Evolutionary conservation across 768 basidiomycete species (phyloP).

Genomic region (Serendipita sp.): DNA sequence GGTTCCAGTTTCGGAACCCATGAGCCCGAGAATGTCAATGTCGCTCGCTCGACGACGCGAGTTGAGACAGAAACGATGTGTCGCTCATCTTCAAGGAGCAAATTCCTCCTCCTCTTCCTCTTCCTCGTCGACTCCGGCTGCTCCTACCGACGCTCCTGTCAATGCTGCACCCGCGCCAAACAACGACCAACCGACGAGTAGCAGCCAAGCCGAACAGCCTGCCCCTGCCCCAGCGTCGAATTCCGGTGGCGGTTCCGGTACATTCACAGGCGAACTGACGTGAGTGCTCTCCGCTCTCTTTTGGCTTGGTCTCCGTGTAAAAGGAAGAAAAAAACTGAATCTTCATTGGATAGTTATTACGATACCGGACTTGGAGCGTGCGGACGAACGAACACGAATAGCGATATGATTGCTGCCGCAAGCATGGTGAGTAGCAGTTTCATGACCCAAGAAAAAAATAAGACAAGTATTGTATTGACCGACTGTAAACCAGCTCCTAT

Average conservation of each 20-base stretch:
- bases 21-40: background rate
- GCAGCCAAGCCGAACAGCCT: constrained; percentile 8
- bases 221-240: constrained; percentile 7
- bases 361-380: constrained; percentile 47
- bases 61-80: constrained; percentile 13
- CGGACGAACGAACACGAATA: constrained; percentile 37
- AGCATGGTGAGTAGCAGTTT: background rate
- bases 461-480: too few species aligned
- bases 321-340: background rate
- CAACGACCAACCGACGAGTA: constrained; percentile 9
- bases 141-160: constrained; percentile 8
- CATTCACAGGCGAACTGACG: constrained; percentile 25
- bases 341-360: constrained; percentile 35
- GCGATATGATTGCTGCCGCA: background rate
- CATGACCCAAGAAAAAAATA: too few species aligned
- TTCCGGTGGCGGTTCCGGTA: constrained; percentile 2
- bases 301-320: background rate
- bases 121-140: constrained; percentile 9
- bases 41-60: constrained; percentile 2
- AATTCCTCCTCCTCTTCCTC: background rate
- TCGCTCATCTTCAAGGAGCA: constrained; percentile 8
- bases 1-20: background rate
- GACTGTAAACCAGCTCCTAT: constrained; percentile 20
- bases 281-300: constrained; percentile 26
- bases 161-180: constrained; percentile 10